phyloP scores from a whole-genome alignment of 1,139 yeast species.

The Trichomonascaceae sp. region DNA sequence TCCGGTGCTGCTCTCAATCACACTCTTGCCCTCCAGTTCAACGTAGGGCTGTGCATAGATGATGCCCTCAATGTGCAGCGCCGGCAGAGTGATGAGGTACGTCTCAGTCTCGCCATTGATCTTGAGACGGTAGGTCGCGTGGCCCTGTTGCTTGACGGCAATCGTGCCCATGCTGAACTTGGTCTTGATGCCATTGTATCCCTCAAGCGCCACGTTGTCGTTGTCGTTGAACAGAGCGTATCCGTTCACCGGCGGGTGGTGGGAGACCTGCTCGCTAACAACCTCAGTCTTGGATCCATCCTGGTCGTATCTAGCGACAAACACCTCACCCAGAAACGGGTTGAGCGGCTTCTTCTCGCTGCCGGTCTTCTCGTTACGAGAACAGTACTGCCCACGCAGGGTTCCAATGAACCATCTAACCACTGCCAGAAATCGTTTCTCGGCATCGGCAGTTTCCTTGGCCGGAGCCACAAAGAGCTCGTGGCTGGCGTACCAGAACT shows the following conservation, averaged over 20 bases:
- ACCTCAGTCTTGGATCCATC: conserved; percentile 39
- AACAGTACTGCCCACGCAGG: conserved; percentile 82
- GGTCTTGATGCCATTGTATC: conserved; percentile 82
- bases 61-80: conserved; percentile 91
- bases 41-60: conserved; percentile 82
- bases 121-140: conserved; percentile 57
- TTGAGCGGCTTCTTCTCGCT: conserved; percentile 91
- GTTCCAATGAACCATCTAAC: conserved; percentile 87
- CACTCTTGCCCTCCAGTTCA: conserved; percentile 66
- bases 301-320: conserved; percentile 74
- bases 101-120: conserved; percentile 49
- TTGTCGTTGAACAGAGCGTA: conserved; percentile 65
- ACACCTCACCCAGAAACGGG: conserved; percentile 88
- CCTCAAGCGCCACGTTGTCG: conserved; percentile 58
- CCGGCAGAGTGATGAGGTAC: conserved; percentile 79
- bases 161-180: conserved; percentile 66
- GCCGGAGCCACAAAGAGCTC: conserved; percentile 66
- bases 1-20: conserved; percentile 72
- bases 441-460: conserved; percentile 29
- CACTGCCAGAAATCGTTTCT: conserved; percentile 62
- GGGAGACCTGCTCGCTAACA: conserved; percentile 84
- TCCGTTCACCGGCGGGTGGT: conserved; percentile 93
- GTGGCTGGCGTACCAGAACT: conserved; percentile 73
- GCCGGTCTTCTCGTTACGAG: conserved; percentile 82
- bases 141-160: conserved; percentile 84